Conservation (phyloP, 2,329 filamentous ascomycete genomes). For the Apiospora phragmitis region DNA sequence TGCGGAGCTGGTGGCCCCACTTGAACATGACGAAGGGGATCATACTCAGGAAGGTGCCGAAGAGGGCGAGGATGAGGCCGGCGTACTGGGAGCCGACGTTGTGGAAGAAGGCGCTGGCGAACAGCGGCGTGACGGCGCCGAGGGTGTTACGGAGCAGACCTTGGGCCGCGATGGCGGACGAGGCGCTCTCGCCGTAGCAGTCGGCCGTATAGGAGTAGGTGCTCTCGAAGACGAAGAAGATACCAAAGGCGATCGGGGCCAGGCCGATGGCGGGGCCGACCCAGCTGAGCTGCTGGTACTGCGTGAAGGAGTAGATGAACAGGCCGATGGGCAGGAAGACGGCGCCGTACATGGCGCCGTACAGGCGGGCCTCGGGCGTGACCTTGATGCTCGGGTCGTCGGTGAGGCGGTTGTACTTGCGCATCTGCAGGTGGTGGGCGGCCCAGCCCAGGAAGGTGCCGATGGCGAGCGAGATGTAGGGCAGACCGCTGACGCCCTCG, state of each 20-base stretch:
- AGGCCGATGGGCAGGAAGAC: slow-evolving; percentile 48
- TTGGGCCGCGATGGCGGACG: slow-evolving; percentile 46
- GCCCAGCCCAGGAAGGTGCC: slow-evolving; percentile 49
- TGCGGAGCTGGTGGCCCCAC: slow-evolving; percentile 39
- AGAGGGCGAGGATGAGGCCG: slow-evolving; percentile 46
- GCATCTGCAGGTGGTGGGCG: slow-evolving; percentile 50
- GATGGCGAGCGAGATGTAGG: slow-evolving; percentile 51
- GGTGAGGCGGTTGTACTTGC: slow-evolving; percentile 42
- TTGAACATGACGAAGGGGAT: slow-evolving; percentile 45
- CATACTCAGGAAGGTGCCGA: slow-evolving; percentile 37
- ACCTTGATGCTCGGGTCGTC: slow-evolving; percentile 38
- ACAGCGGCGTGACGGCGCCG: slow-evolving; percentile 52
- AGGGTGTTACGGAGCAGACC: slow-evolving; percentile 54
- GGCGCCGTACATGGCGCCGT: slow-evolving; percentile 49
- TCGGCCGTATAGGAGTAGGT: slow-evolving; percentile 51
- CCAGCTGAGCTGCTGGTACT: slow-evolving; percentile 49
- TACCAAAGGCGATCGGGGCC: slow-evolving; percentile 50
- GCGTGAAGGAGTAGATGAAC: slow-evolving; percentile 55
- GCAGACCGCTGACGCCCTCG: slow-evolving; percentile 49
- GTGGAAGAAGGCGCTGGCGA: slow-evolving; percentile 53
- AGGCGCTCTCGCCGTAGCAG: slow-evolving; percentile 46
- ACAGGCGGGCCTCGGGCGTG: slow-evolving; percentile 47
- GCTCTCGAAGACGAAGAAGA: slow-evolving; percentile 46
- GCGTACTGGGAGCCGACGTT: slow-evolving; percentile 54
- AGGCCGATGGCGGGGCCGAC: slow-evolving; percentile 50